These are phyloP conservation scores for Trametes villosa DNA, from an alignment of 768 basidiomycete genomes.

Conservation along the genomic window DNA sequence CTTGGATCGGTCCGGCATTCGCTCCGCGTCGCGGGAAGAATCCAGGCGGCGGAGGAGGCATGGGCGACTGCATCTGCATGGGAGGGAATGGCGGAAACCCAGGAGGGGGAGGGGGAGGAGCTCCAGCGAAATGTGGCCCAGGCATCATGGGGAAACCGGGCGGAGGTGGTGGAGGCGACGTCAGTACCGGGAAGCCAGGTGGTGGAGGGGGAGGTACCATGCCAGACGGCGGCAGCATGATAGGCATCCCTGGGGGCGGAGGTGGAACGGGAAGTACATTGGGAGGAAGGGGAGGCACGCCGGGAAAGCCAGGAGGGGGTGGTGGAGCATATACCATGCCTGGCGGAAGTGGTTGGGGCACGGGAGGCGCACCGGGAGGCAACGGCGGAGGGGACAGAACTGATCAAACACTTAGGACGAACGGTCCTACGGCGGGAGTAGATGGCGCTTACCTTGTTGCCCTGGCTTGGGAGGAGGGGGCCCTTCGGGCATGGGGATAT, in stretches of 20 bases:
- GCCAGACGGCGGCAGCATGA: slow-evolving; percentile 24
- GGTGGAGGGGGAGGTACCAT: slow-evolving; percentile 28
- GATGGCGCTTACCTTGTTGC: slow-evolving; percentile 15
- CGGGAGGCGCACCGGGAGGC: slow-evolving; percentile 33
- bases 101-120: slow-evolving; percentile 41
- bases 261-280: neutral
- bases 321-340: slow-evolving; percentile 8
- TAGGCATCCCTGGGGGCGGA: slow-evolving; percentile 8
- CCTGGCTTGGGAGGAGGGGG: slow-evolving; percentile 52
- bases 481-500: slow-evolving; percentile 88
- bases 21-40: slow-evolving; percentile 64
- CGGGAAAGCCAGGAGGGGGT: slow-evolving; percentile 25
- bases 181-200: slow-evolving; percentile 27
- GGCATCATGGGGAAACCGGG: slow-evolving; percentile 27
- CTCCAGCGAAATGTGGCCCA: slow-evolving; percentile 37
- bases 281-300: neutral
- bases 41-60: slow-evolving; percentile 59
- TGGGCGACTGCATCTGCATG: slow-evolving; percentile 30
- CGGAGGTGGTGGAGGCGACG: slow-evolving; percentile 24
- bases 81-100: slow-evolving; percentile 31
- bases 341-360: slow-evolving; percentile 16
- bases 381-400: slow-evolving; percentile 27
- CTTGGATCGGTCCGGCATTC: slow-evolving; percentile 62
- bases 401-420: neutral
- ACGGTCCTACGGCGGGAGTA: neutral